phyloP scores from a whole-genome alignment of 306 rosid species.

The Malus asiatica region DNA sequence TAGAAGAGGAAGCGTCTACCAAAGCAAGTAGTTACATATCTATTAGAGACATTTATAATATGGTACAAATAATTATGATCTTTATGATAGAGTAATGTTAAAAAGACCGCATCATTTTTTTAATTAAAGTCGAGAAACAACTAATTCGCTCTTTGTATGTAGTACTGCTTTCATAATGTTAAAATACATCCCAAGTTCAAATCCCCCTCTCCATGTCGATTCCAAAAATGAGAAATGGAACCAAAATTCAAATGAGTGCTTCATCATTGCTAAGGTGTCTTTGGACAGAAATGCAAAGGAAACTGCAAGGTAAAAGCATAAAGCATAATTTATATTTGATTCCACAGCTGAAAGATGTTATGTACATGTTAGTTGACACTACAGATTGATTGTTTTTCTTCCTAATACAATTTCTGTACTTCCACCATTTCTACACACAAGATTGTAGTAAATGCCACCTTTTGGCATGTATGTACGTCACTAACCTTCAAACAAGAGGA shows the following conservation, averaged over 20 bases:
- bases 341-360: neutral
- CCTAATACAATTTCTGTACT: slow-evolving; percentile 23
- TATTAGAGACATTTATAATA: no score
- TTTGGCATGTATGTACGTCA: neutral
- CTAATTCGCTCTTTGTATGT: neutral
- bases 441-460: slow-evolving; percentile 13
- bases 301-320: neutral
- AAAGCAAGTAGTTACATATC: no score
- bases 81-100: no score
- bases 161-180: no score
- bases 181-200: neutral
- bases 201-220: neutral
- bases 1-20: no score
- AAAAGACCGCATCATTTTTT: no score
- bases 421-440: slow-evolving; percentile 37
- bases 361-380: slow-evolving; percentile 39
- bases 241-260: neutral
- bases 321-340: slow-evolving; percentile 1
- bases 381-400: slow-evolving; percentile 8
- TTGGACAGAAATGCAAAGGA: neutral
- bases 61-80: no score
- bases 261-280: no score
- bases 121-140: no score
- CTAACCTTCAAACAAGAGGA: neutral
- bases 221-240: neutral